Evolutionary conservation across 306 rosid species (phyloP), one percentile per base, ranked within the genome.

Genomic region (Quercus suber): DNA sequence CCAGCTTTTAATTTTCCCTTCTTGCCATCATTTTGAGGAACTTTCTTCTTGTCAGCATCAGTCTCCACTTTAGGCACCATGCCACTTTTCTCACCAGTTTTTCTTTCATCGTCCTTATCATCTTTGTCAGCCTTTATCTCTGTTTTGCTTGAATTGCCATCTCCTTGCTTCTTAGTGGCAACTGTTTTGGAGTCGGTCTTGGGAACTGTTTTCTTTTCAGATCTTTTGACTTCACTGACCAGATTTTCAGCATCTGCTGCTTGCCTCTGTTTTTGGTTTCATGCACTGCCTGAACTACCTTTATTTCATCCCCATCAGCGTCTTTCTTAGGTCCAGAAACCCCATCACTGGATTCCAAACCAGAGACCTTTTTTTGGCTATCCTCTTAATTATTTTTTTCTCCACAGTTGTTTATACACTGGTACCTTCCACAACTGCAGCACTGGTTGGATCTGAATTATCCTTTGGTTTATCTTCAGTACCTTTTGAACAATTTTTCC

Each of bases 361-460:
- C 84, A 82, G 88, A 69, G 12, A 84, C 92, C 78, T 95, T 80
- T 78, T 90, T 78, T 93, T 95, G 21, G 96, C 89, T 21, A 95
- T 89, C 80, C 95, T 91, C 84, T 88, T 95, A 77, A 95, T 93
- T n/a, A 95, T 77, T 89, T 95, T 95, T 90, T 82, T 95, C 90
- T 88, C 90, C 35, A 87, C 91, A 27, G 77, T 76, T 70, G 89
- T 82, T 84, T 93, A 93, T 18, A 28, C 86, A 74, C 82, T n/a
- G 63, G 87, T 52, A 81, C 75, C 89, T 73, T 78, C 80, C 35
- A 37, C 78, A 52, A 55, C 87, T 71, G 82, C 69, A 83, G 77
- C 85, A 79, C 75, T 77, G 27, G 75, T 70, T 30, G 88, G 53
- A 77, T 90, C 94, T 30, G 84, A 69, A 77, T 77, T 83, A 19